Conservation (phyloP, 106 monocot species). For the Dendrobium chrysotoxum region DNA sequence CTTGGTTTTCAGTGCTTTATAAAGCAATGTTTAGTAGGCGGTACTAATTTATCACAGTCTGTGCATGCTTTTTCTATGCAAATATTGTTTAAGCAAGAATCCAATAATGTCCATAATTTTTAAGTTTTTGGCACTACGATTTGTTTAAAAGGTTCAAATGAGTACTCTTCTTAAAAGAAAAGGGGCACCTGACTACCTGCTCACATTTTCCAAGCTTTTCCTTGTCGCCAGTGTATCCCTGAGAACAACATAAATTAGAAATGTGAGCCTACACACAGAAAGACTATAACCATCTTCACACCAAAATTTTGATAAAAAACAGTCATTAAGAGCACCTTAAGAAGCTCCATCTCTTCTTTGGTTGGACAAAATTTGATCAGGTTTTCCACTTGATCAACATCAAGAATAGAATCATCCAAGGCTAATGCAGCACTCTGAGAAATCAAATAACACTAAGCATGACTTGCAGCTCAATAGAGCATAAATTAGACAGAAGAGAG, state of each 20-base stretch:
- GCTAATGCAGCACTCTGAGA: constrained; percentile 21
- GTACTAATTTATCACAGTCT: neutral
- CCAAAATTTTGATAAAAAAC: neutral
- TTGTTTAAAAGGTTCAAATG: neutral
- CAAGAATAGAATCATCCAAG: constrained; percentile 20
- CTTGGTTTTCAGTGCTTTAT: too few relatives aligned
- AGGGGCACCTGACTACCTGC: neutral
- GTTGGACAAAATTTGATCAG: constrained; percentile 32
- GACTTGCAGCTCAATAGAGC: neutral
- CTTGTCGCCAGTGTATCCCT: constrained; percentile 13
- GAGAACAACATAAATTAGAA: neutral
- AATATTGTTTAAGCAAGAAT: neutral
- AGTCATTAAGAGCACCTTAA: constrained; percentile 14
- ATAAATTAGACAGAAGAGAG: neutral
- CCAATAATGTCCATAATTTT: neutral
- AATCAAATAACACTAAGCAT: neutral
- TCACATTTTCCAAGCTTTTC: constrained; percentile 15
- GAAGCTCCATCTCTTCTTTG: constrained; percentile 32
- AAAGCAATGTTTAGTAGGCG: neutral
- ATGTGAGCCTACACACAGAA: neutral
- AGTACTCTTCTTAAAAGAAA: neutral
- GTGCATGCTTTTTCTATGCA: neutral
- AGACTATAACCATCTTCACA: neutral
- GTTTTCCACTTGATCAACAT: constrained; percentile 31
- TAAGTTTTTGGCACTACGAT: neutral